Evolutionary conservation across 306 rosid species (phyloP).

Genomic region (Corylus avellana): DNA sequence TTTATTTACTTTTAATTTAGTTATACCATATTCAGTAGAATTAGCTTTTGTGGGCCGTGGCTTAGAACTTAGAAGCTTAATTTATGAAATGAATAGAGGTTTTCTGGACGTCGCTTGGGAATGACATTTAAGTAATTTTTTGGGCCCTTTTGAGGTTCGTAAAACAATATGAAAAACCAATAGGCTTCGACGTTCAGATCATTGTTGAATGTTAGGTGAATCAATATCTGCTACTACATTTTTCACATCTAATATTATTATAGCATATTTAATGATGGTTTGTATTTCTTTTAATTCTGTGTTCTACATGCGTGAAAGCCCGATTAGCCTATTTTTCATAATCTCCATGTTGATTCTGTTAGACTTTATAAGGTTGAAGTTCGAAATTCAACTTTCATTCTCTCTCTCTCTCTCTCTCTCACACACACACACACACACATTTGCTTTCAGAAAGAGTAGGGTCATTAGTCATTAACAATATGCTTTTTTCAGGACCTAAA

Average conservation of each 20-base stretch:
- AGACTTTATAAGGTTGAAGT: neutral
- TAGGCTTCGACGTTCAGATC: neutral
- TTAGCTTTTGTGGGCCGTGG: too few species aligned
- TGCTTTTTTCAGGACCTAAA: slow-evolving; percentile 18
- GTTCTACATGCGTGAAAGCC: too few species aligned
- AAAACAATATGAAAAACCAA: neutral
- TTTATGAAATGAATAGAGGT: too few species aligned
- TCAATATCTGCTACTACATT: neutral
- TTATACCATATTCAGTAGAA: neutral
- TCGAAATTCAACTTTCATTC: neutral
- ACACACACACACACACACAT: neutral
- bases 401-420: neutral
- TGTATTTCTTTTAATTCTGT: neutral
- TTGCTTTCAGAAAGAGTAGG: slow-evolving; percentile 2
- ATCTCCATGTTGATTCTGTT: neutral
- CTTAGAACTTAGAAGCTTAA: too few species aligned
- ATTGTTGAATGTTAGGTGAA: neutral
- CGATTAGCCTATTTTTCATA: neutral
- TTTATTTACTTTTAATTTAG: neutral
- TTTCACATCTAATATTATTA: neutral
- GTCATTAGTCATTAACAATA: slow-evolving; percentile 4
- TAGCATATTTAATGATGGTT: neutral
- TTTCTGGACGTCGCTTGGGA: neutral
- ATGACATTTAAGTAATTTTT: neutral
- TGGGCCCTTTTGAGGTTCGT: neutral